A percentile compares a stretch with the other conserved stretches of the same genome.
Evolutionary conservation across 805 yeast genomes (phyloP).

Genomic region (Zygosaccharomyces rouxii): DNA sequence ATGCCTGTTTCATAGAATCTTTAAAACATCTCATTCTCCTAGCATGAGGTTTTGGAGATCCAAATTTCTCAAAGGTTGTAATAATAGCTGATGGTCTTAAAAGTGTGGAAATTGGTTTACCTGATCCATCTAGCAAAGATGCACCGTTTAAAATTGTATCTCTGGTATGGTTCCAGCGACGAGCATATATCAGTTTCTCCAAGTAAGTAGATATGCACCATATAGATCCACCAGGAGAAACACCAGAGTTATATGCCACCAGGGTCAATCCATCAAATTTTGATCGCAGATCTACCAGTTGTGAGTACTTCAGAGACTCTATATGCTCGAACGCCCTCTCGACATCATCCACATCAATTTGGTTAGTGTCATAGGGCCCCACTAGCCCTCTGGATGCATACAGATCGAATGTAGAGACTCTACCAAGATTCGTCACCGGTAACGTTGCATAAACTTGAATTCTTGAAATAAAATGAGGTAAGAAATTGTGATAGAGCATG

Average conservation of each 20-base stretch:
- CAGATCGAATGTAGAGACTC: constrained; percentile 77
- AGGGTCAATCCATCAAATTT: constrained; percentile 55
- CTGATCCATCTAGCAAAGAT: constrained; percentile 49
- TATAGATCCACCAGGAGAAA: constrained; percentile 86
- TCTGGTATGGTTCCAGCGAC: constrained; percentile 91
- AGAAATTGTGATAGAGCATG: constrained; percentile 54
- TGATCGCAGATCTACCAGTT: constrained; percentile 60
- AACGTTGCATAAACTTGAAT: constrained; percentile 82
- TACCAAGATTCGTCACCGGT: constrained; percentile 85
- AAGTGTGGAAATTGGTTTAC: constrained; percentile 60
- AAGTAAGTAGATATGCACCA: constrained; percentile 73
- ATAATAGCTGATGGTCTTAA: constrained; percentile 78
- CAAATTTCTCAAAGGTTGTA: constrained; percentile 54
- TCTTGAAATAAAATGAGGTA: constrained; percentile 48
- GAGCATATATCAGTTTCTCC: constrained; percentile 82
- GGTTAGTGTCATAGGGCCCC: constrained; percentile 61
- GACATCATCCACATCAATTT: constrained; percentile 64
- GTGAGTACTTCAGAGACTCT: constrained; percentile 69
- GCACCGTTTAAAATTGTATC: constrained; percentile 81
- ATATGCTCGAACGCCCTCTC: constrained; percentile 77
- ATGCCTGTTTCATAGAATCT: constrained; percentile 52
- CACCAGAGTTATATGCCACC: constrained; percentile 89
- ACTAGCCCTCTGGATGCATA: constrained; percentile 69
- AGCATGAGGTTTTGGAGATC: constrained; percentile 59
- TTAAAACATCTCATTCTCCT: constrained; percentile 62